These are phyloP conservation scores for Graphilbum sp. DNA, from an alignment of 2,329 filamentous ascomycete species.

Conservation along the genomic window DNA sequence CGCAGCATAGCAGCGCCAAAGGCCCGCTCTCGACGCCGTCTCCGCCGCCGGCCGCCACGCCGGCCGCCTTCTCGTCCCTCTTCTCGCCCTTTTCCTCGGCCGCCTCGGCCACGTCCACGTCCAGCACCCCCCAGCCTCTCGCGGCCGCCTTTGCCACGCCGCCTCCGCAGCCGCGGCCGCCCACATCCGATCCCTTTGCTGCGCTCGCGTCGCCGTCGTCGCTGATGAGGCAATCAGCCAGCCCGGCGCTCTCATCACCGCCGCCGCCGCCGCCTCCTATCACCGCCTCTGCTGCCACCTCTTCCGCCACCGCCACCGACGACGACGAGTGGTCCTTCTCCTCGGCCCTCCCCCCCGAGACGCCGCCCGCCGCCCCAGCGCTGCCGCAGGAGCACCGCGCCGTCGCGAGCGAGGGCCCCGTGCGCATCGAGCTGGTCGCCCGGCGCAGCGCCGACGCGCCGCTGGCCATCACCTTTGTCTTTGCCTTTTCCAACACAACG, in stretches of 20 bases:
- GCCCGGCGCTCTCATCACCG: constrained; percentile 11
- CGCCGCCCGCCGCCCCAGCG: constrained; percentile 26
- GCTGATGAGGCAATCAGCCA: constrained; percentile 20
- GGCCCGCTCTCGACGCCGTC: constrained; percentile 16
- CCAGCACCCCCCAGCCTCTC: constrained; percentile 33
- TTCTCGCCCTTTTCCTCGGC: constrained; percentile 40
- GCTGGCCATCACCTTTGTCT: constrained; percentile 50
- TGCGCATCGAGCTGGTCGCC: constrained; percentile 61
- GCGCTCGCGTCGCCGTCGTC: constrained; percentile 27
- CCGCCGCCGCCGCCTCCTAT: constrained; percentile 11
- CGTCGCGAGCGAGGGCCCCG: constrained; percentile 49
- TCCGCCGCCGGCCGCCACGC: constrained; percentile 3
- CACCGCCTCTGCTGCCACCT: constrained; percentile 14
- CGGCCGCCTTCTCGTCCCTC: constrained; percentile 26
- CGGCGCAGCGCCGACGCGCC: constrained; percentile 36
- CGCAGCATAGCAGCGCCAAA: constrained; percentile 41
- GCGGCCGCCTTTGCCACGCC: constrained; percentile 30
- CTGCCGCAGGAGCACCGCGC: constrained; percentile 44
- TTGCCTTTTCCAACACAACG: constrained; percentile 73
- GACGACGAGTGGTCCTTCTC: constrained; percentile 94
- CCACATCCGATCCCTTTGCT: constrained; percentile 42
- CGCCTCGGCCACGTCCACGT: constrained; percentile 26
- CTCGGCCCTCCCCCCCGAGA: constrained; percentile 57
- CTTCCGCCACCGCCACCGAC: constrained; percentile 22
- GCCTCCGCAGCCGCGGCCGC: too few species aligned